Conservation (phyloP, 768 basidiomycete species). For the Leccinum variicolor region DNA sequence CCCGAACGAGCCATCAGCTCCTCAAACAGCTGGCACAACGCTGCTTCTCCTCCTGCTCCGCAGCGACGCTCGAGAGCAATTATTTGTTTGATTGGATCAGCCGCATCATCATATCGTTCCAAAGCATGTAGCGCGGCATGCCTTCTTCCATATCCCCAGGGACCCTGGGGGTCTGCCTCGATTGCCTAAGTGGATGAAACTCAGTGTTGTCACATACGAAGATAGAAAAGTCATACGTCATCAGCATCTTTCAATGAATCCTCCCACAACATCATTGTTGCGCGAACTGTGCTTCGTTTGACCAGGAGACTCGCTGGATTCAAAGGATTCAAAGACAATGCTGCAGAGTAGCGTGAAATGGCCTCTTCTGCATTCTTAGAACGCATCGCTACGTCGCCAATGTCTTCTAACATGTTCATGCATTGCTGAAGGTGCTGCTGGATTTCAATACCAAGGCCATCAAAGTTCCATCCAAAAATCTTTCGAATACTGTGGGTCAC, state of each 20-base stretch:
- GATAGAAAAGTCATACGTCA: too few relatives aligned
- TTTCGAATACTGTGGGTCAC: neutral
- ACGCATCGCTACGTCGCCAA: neutral
- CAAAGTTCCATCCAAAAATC: conserved; percentile 14
- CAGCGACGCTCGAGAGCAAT: too few relatives aligned
- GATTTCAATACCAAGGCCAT: neutral
- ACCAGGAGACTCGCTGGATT: neutral
- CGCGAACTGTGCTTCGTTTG: conserved; percentile 1
- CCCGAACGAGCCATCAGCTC: too few relatives aligned
- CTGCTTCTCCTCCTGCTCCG: too few relatives aligned
- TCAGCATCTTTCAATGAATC: conserved; percentile 7
- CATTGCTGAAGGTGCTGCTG: neutral
- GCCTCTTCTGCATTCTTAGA: neutral
- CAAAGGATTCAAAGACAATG: neutral
- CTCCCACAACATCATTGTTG: neutral
- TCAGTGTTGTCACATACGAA: neutral
- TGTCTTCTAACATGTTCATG: neutral
- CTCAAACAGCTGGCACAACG: too few relatives aligned
- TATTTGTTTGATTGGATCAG: neutral
- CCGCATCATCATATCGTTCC: neutral
- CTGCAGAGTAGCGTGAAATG: neutral
- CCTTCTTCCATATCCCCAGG: neutral
- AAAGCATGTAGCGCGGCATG: neutral
- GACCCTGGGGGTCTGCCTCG: neutral
- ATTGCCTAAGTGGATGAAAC: neutral